These are phyloP conservation scores for Acrocalymma vagum DNA, from an alignment of 2,329 filamentous ascomycete species.

Conservation along the genomic window DNA sequence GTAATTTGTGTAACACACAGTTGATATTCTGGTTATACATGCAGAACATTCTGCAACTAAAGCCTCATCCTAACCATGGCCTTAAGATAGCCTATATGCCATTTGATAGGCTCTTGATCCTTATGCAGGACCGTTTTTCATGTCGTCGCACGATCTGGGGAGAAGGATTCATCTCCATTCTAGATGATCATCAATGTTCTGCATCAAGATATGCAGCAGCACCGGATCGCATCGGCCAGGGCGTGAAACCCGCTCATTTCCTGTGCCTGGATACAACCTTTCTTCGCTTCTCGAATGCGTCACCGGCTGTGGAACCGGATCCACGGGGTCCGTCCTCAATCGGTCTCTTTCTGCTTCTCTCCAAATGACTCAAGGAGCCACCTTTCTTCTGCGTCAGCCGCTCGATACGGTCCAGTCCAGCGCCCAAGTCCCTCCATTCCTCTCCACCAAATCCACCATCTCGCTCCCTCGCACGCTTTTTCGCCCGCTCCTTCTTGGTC, in stretches of 20 bases:
- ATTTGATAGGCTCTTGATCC: no score
- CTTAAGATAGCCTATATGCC: no score
- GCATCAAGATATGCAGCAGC: no score
- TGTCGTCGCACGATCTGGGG: no score
- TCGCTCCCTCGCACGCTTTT: conserved; percentile 60
- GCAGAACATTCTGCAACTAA: no score
- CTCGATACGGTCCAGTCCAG: conserved; percentile 87
- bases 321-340: conserved; percentile 76
- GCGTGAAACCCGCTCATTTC: conserved; percentile 14
- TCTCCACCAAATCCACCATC: conserved; percentile 81
- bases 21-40: no score
- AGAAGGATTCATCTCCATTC: no score
- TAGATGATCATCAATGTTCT: no score
- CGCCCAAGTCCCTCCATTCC: conserved; percentile 87
- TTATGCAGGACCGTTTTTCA: no score
- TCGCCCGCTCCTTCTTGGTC: conserved; percentile 84
- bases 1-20: no score
- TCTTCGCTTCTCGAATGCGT: conserved; percentile 67
- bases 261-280: conserved; percentile 44
- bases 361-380: conserved; percentile 64
- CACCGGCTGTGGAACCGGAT: conserved; percentile 73
- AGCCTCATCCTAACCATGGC: no score
- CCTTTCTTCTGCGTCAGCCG: conserved; percentile 77
- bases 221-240: no score
- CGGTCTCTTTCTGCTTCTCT: conserved; percentile 86